Percentiles rank a stretch among this genome's conserved stretches.
phyloP scores from a whole-genome alignment of 2,329 filamentous ascomycete genomes.

The Aspergillaceae sp. region DNA sequence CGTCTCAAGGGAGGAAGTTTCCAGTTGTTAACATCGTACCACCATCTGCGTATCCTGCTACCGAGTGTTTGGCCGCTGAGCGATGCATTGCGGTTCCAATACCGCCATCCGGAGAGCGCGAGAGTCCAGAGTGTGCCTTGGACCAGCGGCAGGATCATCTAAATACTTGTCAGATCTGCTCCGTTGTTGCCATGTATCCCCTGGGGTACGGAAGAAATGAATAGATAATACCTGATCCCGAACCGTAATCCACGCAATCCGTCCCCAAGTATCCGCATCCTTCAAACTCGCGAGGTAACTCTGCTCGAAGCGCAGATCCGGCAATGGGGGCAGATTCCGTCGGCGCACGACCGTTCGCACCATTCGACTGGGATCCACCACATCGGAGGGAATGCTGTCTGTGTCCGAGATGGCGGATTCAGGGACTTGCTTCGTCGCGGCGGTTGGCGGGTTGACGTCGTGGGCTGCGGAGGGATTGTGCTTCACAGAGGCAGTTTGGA shows the following conservation, averaged over 20 bases:
- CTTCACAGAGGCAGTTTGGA: slow-evolving; percentile 75
- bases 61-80: slow-evolving; percentile 70
- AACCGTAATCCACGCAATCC: slow-evolving; percentile 72
- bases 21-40: slow-evolving; percentile 94
- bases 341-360: slow-evolving; percentile 30
- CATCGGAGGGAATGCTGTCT: slow-evolving; percentile 40
- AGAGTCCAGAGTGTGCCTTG: slow-evolving; percentile 89
- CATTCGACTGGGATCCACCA: slow-evolving; percentile 33
- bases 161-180: background rate
- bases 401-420: slow-evolving; percentile 33
- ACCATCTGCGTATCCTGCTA: slow-evolving; percentile 76
- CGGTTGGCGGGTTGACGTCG: slow-evolving; percentile 73
- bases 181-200: too few species aligned
- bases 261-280: slow-evolving; percentile 68
- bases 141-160: slow-evolving; percentile 77
- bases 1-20: slow-evolving; percentile 45
- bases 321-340: slow-evolving; percentile 57
- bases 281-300: slow-evolving; percentile 90
- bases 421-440: slow-evolving; percentile 57
- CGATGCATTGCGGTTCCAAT: slow-evolving; percentile 74
- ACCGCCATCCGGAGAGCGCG: slow-evolving; percentile 74
- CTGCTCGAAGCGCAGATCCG: slow-evolving; percentile 91
- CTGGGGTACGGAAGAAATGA: too few species aligned
- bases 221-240: slow-evolving; percentile 63
- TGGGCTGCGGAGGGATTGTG: slow-evolving; percentile 59